These are phyloP conservation scores for Pythium dissotocum DNA, from an alignment of 352 stramenopile genomes.

Conservation along the genomic window DNA sequence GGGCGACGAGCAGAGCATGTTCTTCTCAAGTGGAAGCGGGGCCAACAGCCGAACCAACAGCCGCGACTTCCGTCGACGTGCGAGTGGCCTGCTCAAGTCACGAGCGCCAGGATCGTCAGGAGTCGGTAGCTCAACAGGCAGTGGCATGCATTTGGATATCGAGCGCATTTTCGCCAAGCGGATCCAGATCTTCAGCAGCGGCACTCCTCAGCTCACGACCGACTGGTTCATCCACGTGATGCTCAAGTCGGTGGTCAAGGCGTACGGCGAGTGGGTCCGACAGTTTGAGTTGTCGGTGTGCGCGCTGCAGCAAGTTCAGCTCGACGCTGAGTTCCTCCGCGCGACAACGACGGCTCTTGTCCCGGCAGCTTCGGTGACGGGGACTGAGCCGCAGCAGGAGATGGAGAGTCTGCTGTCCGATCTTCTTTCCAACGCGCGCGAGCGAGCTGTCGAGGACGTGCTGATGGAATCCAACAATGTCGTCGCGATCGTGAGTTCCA, in stretches of 20 bases:
- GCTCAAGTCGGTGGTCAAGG: constrained; percentile 82
- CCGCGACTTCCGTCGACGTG: constrained; percentile 64
- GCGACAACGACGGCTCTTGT: constrained; percentile 56
- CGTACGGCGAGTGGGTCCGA: constrained; percentile 68
- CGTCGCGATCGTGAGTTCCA: constrained; percentile 82
- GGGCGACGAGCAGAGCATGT: constrained; percentile 59
- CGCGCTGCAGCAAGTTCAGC: constrained; percentile 76
- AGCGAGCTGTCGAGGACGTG: constrained; percentile 55
- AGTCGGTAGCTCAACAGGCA: constrained; percentile 11
- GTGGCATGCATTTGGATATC: constrained; percentile 74
- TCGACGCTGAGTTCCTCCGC: constrained; percentile 77
- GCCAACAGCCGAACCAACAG: constrained; percentile 46
- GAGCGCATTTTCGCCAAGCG: constrained; percentile 83
- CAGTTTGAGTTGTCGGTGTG: constrained; percentile 62
- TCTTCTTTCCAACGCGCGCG: constrained; percentile 73
- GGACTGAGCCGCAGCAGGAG: constrained; percentile 42
- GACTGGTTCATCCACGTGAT: constrained; percentile 70
- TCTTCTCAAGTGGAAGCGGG: constrained; percentile 31
- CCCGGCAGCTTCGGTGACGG: neutral
- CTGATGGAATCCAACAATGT: constrained; percentile 86
- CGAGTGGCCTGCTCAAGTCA: constrained; percentile 52
- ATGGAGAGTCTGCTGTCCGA: constrained; percentile 77
- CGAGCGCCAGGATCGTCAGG: constrained; percentile 33
- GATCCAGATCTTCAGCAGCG: constrained; percentile 61
- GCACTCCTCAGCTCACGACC: constrained; percentile 44